phyloP scores from a whole-genome alignment of 1,139 yeast genomes.

The Yamadazyma oceani region DNA sequence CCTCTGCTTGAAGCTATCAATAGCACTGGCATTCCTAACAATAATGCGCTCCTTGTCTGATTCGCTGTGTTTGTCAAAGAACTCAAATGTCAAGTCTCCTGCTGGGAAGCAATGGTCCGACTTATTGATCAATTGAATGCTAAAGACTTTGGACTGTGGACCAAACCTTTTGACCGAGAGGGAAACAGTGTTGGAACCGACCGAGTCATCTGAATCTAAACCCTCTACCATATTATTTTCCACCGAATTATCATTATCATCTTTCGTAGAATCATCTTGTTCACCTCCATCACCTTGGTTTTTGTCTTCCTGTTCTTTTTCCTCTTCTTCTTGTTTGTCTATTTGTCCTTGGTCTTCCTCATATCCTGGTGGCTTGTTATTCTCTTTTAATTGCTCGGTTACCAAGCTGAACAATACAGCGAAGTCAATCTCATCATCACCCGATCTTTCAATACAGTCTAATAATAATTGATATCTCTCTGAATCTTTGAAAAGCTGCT shows the following conservation, averaged over 20 bases:
- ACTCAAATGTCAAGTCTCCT: conserved; percentile 30
- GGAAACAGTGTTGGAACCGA: conserved; percentile 9
- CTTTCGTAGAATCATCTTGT: conserved; percentile 1
- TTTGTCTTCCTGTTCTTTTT: not conserved
- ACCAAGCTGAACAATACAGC: conserved; percentile 24
- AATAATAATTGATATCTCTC: conserved; percentile 27
- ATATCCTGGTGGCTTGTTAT: not conserved
- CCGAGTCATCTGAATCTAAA: not conserved
- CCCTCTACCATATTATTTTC: not conserved
- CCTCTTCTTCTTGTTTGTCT: not conserved
- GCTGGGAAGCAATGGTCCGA: conserved; percentile 27
- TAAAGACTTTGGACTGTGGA: conserved; percentile 24
- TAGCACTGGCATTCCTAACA: conserved; percentile 29
- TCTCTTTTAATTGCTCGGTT: conserved; percentile 9
- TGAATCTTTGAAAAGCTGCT: conserved; percentile 23
- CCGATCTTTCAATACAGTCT: conserved; percentile 14
- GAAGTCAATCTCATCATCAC: conserved; percentile 23
- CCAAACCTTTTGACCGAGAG: conserved; percentile 21
- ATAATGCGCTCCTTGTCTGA: conserved; percentile 17
- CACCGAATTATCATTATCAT: conserved; percentile 2
- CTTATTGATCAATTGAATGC: conserved; percentile 28
- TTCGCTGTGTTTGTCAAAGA: conserved; percentile 16
- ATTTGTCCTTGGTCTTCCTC: conserved; percentile 4
- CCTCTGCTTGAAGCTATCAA: conserved; percentile 30
- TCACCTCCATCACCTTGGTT: not conserved